Percentiles rank a stretch among this genome's conserved stretches.
phyloP scores from a whole-genome alignment of 2,329 filamentous ascomycete species.

The Trichoderma oligosporum region DNA sequence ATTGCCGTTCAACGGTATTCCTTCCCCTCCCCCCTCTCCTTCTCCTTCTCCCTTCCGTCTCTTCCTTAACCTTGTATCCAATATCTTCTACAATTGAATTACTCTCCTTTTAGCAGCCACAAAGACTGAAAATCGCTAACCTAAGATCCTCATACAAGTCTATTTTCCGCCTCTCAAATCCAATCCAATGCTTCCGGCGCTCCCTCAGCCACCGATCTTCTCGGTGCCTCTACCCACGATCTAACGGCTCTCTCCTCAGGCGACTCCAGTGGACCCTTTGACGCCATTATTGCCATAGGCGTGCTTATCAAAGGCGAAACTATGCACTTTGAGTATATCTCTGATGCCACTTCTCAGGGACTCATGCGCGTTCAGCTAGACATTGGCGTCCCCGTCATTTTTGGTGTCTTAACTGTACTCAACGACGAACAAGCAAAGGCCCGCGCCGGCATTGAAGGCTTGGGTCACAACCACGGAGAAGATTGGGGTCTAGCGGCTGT shows the following conservation, averaged over 20 bases:
- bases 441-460: conserved; percentile 68
- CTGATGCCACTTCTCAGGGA: conserved; percentile 83
- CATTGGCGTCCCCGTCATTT: conserved; percentile 81
- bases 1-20: conserved; percentile 79
- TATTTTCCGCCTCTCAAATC: conserved; percentile 82
- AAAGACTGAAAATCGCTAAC: neutral
- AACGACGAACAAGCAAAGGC: conserved; percentile 82
- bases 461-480: conserved; percentile 86
- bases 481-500: conserved; percentile 96
- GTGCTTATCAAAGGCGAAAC: conserved; percentile 98
- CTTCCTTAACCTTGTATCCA: too few species aligned
- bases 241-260: conserved; percentile 48
- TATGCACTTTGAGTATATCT: conserved; percentile 99
- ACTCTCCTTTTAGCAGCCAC: neutral
- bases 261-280: conserved; percentile 63
- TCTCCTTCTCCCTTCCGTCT: conserved; percentile 6
- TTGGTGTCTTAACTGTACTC: conserved; percentile 86
- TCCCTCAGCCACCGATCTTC: conserved; percentile 70
- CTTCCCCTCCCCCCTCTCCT: conserved; percentile 17
- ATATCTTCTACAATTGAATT: neutral
- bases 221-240: conserved; percentile 66
- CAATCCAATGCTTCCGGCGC: conserved; percentile 64
- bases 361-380: conserved; percentile 94
- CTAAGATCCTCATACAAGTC: conserved; percentile 45
- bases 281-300: conserved; percentile 91